These are phyloP conservation scores for Ogataea ramenticola DNA, from an alignment of 805 yeast species.

Conservation along the genomic window DNA sequence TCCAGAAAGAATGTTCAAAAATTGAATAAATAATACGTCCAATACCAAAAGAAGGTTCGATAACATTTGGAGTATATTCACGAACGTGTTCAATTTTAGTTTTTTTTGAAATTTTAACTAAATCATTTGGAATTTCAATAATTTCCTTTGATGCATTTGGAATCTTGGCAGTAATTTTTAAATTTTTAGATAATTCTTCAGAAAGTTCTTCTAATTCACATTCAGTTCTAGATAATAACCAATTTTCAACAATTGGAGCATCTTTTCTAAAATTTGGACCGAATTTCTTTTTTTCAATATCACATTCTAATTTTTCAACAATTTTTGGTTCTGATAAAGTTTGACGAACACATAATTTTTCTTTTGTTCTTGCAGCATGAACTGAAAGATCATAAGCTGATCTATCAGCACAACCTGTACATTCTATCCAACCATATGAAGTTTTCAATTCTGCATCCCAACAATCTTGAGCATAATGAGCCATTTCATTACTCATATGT, in stretches of 20 bases:
- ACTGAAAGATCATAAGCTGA: conserved; percentile 96
- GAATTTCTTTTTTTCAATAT: conserved; percentile 87
- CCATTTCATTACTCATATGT: conserved; percentile 98
- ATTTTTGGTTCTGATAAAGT: conserved; percentile 76
- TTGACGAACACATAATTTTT: conserved; percentile 91
- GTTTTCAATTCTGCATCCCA: conserved; percentile 98
- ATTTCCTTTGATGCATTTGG: conserved; percentile 51
- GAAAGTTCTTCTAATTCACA: conserved; percentile 76
- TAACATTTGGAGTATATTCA: conserved; percentile 94
- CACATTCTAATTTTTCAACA: conserved; percentile 79
- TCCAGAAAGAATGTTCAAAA: conserved; percentile 94
- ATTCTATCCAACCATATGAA: conserved; percentile 98
- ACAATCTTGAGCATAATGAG: conserved; percentile 98
- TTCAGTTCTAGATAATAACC: conserved; percentile 70
- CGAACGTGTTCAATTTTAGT: conserved; percentile 84
- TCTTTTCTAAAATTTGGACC: conserved; percentile 98
- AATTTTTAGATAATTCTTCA: conserved; percentile 53
- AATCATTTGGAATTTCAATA: conserved; percentile 58
- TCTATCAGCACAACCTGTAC: conserved; percentile 99
- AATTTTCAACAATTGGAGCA: conserved; percentile 85
- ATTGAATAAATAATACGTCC: conserved; percentile 93
- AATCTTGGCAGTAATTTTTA: conserved; percentile 59
- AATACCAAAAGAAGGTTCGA: conserved; percentile 98
- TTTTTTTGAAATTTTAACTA: conserved; percentile 70
- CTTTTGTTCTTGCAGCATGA: conserved; percentile 91